Base-by-base conservation (phyloP, 768 basidiomycete species). In the Phylloporus sp. region DNA sequence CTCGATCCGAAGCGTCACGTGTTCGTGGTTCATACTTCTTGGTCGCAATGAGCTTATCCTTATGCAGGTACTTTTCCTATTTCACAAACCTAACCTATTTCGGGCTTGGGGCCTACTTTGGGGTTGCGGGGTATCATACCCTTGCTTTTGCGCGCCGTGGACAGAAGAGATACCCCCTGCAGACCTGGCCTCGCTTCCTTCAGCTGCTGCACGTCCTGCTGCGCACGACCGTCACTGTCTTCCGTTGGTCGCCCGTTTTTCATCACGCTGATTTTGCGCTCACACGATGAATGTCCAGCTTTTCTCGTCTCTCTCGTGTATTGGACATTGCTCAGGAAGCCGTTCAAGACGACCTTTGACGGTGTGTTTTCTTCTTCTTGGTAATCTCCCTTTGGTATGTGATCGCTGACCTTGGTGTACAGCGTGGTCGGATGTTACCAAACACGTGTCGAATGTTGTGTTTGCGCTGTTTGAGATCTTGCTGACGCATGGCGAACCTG, bases 81-180 rank as follows among this genome's bases (percentile, higher is more conserved):
- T 85, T 86, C 60, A 86, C 84, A 1, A 54, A 77, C 48, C 71
- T 86, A 1, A 74, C 80, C 1, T 83, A 78, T 47, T 76, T 78
- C 28, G 85, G 85, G 0, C 54, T 84, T 2, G 71, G 74, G 17
- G 71, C 81, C 18, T 87, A 85, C 62, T 79, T 79, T 61, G 80
- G 73, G 60, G 81, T 80, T 0, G 60, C 83, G 1, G 69, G 74
- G 4, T 66, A 77, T 1, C 83, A 85, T 44, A 79, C 79, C 0
- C 29, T 73, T 5, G 57, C 61, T 0, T 84, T 76, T 49, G 74
- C 69, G 42, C 50, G 52, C 41, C 50, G 56, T 46, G 46, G 58
- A 39, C 47, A 57, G 49, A 67, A 64, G 23, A 57, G 59, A 24
- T 85, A 84, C 46, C 76, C 78, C 1, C 66, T 86, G 20, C 82